Conservation (phyloP, 495 filamentous ascomycete species). For the Podospora conica region DNA sequence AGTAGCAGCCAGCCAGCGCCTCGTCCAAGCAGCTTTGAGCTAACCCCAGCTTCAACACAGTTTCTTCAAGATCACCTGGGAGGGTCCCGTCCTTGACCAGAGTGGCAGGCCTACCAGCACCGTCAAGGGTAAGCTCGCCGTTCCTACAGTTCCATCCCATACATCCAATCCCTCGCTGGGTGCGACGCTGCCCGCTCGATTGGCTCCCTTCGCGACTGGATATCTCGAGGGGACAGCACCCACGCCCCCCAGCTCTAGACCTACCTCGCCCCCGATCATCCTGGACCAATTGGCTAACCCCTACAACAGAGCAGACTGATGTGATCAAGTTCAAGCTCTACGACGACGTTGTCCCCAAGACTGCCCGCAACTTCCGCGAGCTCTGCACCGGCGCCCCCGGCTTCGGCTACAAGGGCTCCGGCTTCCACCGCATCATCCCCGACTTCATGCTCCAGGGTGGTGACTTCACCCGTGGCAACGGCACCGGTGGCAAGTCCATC, state of each 20-base stretch:
- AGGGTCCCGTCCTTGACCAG: conserved; percentile 56
- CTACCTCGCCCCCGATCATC: neutral
- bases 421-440: conserved; percentile 94
- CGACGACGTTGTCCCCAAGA: conserved; percentile 83
- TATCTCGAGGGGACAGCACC: neutral
- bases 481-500: conserved; percentile 81
- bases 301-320: conserved; percentile 57
- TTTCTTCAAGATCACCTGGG: conserved; percentile 50
- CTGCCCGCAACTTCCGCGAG: conserved; percentile 86
- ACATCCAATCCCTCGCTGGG: neutral
- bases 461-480: conserved; percentile 96
- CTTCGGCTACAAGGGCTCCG: conserved; percentile 71
- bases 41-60: conserved; percentile 15
- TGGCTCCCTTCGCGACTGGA: neutral
- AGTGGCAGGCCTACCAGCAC: conserved; percentile 50
- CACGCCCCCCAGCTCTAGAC: neutral
- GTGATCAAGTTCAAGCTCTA: conserved; percentile 89
- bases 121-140: conserved; percentile 52
- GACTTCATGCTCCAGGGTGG: conserved; percentile 99
- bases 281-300: conserved; percentile 13
- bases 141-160: conserved; percentile 15
- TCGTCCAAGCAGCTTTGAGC: neutral
- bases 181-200: neutral
- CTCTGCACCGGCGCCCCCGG: conserved; percentile 93
- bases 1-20: conserved; percentile 11